Base-by-base conservation (phyloP, 2,329 filamentous ascomycete species). In the Ophiostoma sp. region DNA sequence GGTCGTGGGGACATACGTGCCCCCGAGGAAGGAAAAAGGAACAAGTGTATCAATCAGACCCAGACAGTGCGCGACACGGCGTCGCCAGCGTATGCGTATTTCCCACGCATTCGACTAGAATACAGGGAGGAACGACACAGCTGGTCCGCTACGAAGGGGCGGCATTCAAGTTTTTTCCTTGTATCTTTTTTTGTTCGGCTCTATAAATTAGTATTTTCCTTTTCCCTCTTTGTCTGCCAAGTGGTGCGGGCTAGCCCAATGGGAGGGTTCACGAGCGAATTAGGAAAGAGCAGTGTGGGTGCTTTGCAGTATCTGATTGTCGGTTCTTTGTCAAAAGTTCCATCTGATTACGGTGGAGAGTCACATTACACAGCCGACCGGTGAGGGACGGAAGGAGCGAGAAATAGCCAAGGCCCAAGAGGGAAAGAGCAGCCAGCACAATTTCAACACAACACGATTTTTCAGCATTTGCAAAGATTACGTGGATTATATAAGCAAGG, bases 31-130 rank as follows among this genome's bases (percentile, higher is more conserved):
- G n/a, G 35, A 69, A 64, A 67, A 65, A 67, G 36, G 33, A 65
- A 62, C 23, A 57, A 64, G 48, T 3, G 48, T 68, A 57, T 52
- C 54, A 33, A 36, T 36, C 33, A 7, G 64, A 15, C 20, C 52
- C 52, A 67, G 62, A 52, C 70, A 69, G 70, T 69, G 67, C 67
- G 67, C 39, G 52, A 57, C 70, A 71, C 70, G 57, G 70, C 69
- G 35, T 20, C 62, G 20, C 6, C 44, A 48, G 44, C 7, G 36
- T 48, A 48, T 48, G 44, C 44, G 44, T 8, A 20, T 48, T 48
- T 48, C 6, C 17, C 44, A 48, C 20, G 44, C 44, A 48, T 48
- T 48, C 20, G 7, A 48, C 17, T n/a, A 48, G 1, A 48, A 41
- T 5, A n/a, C 35, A 64, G 33, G 7, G 33, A 36, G 31, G 8